phyloP scores from a whole-genome alignment of 2,329 filamentous ascomycete species.

The Helotiales sp. region DNA sequence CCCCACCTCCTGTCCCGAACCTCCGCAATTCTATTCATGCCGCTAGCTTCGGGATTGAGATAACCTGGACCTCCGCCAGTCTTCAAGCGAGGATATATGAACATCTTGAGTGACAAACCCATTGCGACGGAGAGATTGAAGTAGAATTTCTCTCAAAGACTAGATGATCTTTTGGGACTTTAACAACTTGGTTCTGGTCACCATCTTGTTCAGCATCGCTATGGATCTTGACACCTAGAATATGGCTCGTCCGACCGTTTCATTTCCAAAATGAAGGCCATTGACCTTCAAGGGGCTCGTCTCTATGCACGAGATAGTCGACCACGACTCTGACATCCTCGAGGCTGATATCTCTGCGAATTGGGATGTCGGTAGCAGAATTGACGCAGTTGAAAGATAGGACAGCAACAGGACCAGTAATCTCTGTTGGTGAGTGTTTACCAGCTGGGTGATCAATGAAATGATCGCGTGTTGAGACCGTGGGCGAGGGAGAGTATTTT shows the following conservation, averaged over 20 bases:
- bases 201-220: neutral
- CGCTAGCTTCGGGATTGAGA: neutral
- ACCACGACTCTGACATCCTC: neutral
- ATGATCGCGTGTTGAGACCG: neutral
- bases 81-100: neutral
- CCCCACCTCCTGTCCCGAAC: neutral
- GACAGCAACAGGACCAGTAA: neutral
- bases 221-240: neutral
- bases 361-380: neutral
- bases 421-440: neutral
- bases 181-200: neutral
- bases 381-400: neutral
- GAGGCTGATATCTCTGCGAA: neutral
- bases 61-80: neutral
- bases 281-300: neutral
- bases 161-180: neutral
- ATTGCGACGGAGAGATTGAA: neutral
- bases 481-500: neutral
- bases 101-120: neutral
- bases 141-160: neutral
- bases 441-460: neutral
- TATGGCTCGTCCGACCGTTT: neutral
- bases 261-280: neutral
- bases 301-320: neutral
- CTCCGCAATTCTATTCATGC: neutral